These are phyloP conservation scores for Claviceps monticola DNA, from an alignment of 2,329 filamentous ascomycete species.

Conservation along the genomic window DNA sequence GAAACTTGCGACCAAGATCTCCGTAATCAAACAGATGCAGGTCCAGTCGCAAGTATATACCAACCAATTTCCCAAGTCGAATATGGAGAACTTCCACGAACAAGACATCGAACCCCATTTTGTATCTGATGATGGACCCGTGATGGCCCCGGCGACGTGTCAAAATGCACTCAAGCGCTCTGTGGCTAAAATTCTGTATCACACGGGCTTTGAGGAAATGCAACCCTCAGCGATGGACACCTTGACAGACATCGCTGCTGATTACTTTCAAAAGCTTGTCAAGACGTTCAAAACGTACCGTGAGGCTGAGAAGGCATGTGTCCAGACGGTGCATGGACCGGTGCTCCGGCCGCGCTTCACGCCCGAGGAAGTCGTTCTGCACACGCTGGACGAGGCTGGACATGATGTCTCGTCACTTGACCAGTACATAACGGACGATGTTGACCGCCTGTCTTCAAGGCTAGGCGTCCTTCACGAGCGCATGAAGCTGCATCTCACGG, in stretches of 20 bases:
- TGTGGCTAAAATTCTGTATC: slow-evolving; percentile 88
- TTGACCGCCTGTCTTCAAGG: slow-evolving; percentile 73
- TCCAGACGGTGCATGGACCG: slow-evolving; percentile 27
- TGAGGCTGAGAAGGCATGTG: slow-evolving; percentile 64
- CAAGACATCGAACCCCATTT: slow-evolving; percentile 80
- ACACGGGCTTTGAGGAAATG: slow-evolving; percentile 91
- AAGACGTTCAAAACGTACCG: slow-evolving; percentile 69
- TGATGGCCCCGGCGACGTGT: slow-evolving; percentile 74
- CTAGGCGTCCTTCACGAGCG: slow-evolving; percentile 79
- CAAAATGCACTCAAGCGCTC: slow-evolving; percentile 77
- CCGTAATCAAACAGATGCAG: slow-evolving; percentile 99
- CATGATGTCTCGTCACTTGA: slow-evolving; percentile 72
- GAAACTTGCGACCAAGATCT: slow-evolving; percentile 91
- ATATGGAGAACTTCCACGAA: slow-evolving; percentile 78
- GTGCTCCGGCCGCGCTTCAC: slow-evolving; percentile 54
- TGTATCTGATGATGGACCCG: slow-evolving; percentile 72
- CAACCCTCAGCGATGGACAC: slow-evolving; percentile 88
- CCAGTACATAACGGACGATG: slow-evolving; percentile 78
- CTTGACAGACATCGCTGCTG: slow-evolving; percentile 74
- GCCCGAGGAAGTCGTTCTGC: slow-evolving; percentile 73
- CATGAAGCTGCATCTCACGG: slow-evolving; percentile 86
- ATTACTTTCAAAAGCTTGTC: slow-evolving; percentile 79
- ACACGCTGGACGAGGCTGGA: slow-evolving; percentile 74
- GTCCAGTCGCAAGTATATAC: slow-evolving; percentile 94
- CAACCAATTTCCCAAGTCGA: slow-evolving; percentile 96